These are phyloP conservation scores for Hyphopichia pseudoburtonii DNA, from an alignment of 1,139 yeast genomes.

Conservation along the genomic window DNA sequence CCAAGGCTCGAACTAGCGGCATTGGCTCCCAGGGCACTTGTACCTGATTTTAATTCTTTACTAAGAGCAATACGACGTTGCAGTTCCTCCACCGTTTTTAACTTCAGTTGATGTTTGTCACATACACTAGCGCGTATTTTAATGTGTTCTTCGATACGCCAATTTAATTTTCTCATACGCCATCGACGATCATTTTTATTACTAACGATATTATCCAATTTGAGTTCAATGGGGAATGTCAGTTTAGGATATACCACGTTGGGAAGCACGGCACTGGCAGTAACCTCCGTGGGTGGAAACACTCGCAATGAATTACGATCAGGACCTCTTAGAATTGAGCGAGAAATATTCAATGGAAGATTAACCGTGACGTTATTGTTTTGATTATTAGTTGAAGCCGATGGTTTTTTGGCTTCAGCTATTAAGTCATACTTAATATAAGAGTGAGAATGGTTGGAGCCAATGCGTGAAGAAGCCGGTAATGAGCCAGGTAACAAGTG, in stretches of 20 bases:
- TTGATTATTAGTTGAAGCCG: slow-evolving; percentile 3
- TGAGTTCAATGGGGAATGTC: slow-evolving; percentile 76
- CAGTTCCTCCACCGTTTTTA: slow-evolving; percentile 46
- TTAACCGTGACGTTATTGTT: slow-evolving; percentile 39
- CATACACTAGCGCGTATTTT: slow-evolving; percentile 63
- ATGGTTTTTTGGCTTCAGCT: slow-evolving; percentile 48
- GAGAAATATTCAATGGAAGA: slow-evolving; percentile 72
- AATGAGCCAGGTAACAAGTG: slow-evolving; percentile 86
- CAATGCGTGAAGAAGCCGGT: slow-evolving; percentile 74
- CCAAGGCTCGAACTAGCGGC: too few relatives aligned
- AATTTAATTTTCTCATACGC: slow-evolving; percentile 86
- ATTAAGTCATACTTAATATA: slow-evolving; percentile 71
- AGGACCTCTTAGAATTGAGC: slow-evolving; percentile 79
- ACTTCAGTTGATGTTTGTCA: slow-evolving; percentile 49
- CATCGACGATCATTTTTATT: slow-evolving; percentile 62
- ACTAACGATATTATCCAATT: slow-evolving; percentile 72
- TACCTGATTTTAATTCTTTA: slow-evolving; percentile 11
- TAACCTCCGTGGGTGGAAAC: slow-evolving; percentile 92
- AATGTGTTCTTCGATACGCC: slow-evolving; percentile 87
- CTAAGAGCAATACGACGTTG: slow-evolving; percentile 25
- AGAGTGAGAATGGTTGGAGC: slow-evolving; percentile 52
- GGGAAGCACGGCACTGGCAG: slow-evolving; percentile 84
- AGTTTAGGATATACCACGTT: slow-evolving; percentile 88
- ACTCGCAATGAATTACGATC: slow-evolving; percentile 86
- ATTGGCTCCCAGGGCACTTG: background rate